phyloP scores from a whole-genome alignment of 148 eudicot species.

The Nepenthes mirabilis region DNA sequence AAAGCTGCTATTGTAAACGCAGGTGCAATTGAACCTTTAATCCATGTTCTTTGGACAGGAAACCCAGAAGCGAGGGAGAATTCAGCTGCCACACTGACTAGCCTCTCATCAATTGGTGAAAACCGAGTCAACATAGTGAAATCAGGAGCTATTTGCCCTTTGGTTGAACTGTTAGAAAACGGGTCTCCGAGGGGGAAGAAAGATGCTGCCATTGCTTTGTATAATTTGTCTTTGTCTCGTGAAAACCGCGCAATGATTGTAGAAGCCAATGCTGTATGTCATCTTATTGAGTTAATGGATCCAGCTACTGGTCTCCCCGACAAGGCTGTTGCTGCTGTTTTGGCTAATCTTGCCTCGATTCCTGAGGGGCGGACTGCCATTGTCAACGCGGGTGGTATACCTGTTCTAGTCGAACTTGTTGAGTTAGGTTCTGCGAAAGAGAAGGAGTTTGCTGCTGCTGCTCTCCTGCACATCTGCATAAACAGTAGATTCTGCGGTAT shows the following conservation, averaged over 20 bases:
- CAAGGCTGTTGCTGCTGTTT: constrained; percentile 40
- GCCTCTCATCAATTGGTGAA: constrained; percentile 7
- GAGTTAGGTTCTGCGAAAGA: constrained; percentile 46
- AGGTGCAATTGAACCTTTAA: constrained; percentile 3
- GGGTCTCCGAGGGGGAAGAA: constrained; percentile 14
- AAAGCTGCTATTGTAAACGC: constrained; percentile 2
- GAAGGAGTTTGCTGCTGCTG: constrained; percentile 67
- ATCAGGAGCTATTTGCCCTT: constrained; percentile 7
- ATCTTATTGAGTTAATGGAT: constrained; percentile 54
- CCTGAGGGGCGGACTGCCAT: constrained; percentile 47
- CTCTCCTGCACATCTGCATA: constrained; percentile 50
- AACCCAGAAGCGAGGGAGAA: constrained; percentile 10
- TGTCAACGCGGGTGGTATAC: constrained; percentile 45
- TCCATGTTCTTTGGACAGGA: constrained; percentile 8
- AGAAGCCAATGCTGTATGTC: constrained; percentile 42
- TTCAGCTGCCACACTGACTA: constrained; percentile 12
- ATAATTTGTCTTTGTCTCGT: constrained; percentile 1
- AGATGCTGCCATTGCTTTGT: constrained; percentile 8
- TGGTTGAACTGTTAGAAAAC: constrained; percentile 5
- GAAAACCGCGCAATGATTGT: constrained; percentile 30
- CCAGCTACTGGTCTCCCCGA: constrained; percentile 62
- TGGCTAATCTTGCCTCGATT: constrained; percentile 53
- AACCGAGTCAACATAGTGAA: constrained; percentile 5
- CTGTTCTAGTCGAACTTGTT: constrained; percentile 16
- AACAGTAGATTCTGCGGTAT: constrained; percentile 35